Evolutionary conservation across 352 stramenopile species (phyloP), one percentile per base, ranked within the genome.

Genomic region (Pythium sukuiense): DNA sequence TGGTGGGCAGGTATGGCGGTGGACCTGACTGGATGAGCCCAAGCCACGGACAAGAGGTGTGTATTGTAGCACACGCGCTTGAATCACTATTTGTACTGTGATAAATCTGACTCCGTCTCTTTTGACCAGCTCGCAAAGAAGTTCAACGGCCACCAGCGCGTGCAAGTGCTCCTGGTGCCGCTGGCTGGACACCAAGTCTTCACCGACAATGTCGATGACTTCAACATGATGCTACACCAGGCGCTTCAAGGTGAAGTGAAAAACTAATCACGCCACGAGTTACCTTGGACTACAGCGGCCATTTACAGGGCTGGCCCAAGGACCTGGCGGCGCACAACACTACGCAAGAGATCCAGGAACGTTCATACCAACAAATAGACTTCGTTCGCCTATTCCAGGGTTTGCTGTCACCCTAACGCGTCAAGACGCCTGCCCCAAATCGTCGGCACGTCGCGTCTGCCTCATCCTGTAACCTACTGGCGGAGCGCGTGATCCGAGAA

Each of bases 21-120:
- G 83, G 80, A 3, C 74, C 76, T 1, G 83, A 92, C 69, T 90
- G 83, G 83, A 90, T 92, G 81, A 78, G 84, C 37, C 79, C 72
- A 2, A 70, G 50, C 13, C 80, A 92, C 48, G 80, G 74, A 18
- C 73, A 87, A 46, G 65, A 84, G 54, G 71, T 89, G 24, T n/a
- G n/a, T n/a, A n/a, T n/a, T 29, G 30, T 46, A 27, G 0, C 29
- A 33, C 9, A 35, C 30, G 16, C 14, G 2, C 16, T 48, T 55
- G n/a, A 35, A 13, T 35, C 32, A 37, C 32, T 20, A 37, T 39
- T 46, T 7, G 6, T 2, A 6, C 24, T 43, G 9, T 2, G 18
- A 12, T 6, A 6, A 49, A 9, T 27, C 12, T 41, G 3, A 30
- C 27, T 63, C 3, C 37, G 16, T 12, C 14, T 45, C 5, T n/a